Percentiles rank a stretch among this genome's conserved stretches.
Conservation (phyloP, 345 rosid species). For the Eucalyptus erythrocorys region DNA sequence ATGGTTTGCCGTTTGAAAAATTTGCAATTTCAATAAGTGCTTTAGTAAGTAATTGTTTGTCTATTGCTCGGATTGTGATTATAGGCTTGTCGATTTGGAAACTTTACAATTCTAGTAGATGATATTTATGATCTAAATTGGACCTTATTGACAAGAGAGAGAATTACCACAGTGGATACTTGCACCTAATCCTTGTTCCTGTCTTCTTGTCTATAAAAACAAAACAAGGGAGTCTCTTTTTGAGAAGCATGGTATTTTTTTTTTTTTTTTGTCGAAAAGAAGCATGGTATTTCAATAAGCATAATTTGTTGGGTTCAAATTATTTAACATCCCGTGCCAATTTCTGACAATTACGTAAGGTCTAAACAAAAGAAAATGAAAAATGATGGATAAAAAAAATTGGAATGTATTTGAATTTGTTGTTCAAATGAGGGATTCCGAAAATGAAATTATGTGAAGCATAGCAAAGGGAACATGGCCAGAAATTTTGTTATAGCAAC, state of each 20-base stretch:
- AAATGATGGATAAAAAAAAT: neutral
- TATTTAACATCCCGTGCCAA: neutral
- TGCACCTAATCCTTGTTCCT: neutral
- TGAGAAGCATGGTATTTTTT: neutral
- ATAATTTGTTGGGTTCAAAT: neutral
- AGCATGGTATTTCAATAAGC: neutral
- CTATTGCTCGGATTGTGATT: fast-evolving
- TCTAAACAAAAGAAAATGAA: neutral
- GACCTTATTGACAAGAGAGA: neutral
- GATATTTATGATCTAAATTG: neutral
- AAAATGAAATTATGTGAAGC: neutral
- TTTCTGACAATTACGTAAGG: neutral
- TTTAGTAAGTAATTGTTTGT: neutral
- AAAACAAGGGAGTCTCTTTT: neutral
- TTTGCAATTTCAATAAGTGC: fast-evolving
- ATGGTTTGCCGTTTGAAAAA: fast-evolving
- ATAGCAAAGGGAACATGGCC: neutral
- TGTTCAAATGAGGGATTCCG: neutral
- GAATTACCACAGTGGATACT: neutral
- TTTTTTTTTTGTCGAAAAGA: too few species aligned
- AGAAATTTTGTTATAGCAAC: neutral
- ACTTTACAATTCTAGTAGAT: fast-evolving
- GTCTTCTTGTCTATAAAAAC: neutral
- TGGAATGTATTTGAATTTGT: neutral
- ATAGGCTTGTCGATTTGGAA: fast-evolving